Percentiles rank a stretch among this genome's conserved stretches.
phyloP scores from a whole-genome alignment of 106 monocot species.

The Narthecium ossifragum region DNA sequence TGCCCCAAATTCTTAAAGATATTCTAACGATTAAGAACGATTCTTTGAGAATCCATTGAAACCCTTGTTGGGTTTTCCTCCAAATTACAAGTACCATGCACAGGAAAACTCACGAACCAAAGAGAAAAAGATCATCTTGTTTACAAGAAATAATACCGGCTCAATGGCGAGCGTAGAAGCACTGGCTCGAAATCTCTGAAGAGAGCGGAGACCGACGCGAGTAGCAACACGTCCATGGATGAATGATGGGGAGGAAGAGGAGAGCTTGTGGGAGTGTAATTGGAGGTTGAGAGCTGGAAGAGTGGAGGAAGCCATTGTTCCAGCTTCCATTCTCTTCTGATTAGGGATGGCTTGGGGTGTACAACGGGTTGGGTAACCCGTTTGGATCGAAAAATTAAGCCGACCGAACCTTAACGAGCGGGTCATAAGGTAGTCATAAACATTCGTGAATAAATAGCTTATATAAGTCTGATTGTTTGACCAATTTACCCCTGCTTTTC shows the following conservation, averaged over 20 bases:
- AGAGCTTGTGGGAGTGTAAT: background rate
- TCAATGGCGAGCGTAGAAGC: background rate
- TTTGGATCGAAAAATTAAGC: too few relatives aligned
- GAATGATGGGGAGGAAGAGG: background rate
- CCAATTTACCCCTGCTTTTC: too few relatives aligned
- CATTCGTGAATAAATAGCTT: too few relatives aligned
- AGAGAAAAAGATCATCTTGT: background rate
- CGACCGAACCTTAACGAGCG: too few relatives aligned
- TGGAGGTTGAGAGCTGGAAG: background rate
- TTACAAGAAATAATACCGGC: conserved; percentile 7
- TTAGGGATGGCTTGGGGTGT: too few relatives aligned
- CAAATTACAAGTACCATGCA: background rate
- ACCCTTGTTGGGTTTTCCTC: background rate
- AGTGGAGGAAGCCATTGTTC: background rate
- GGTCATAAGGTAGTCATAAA: too few relatives aligned
- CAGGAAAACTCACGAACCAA: background rate
- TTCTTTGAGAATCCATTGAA: background rate
- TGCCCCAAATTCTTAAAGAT: background rate
- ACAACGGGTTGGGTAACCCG: too few relatives aligned
- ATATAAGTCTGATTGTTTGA: too few relatives aligned
- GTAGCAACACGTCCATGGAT: background rate
- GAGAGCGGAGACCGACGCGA: background rate
- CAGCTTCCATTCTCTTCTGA: background rate
- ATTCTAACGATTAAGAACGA: background rate
- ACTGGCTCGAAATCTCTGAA: conserved; percentile 1